phyloP scores from a whole-genome alignment of 805 yeast species.

The Candida ipomoeae region DNA sequence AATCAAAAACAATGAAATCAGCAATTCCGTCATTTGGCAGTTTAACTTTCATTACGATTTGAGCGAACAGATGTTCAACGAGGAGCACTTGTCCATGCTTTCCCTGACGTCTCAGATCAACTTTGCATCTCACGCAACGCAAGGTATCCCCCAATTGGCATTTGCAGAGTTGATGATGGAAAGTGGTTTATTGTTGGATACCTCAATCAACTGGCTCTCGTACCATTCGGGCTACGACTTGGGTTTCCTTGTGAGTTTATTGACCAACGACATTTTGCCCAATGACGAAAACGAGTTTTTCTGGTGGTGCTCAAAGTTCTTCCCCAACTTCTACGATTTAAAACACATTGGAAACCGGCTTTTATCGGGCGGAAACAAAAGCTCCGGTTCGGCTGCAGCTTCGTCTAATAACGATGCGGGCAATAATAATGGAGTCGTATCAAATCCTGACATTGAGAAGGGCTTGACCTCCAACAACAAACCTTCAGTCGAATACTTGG shows the following conservation, averaged over 20 bases:
- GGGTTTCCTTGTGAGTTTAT: constrained; percentile 77
- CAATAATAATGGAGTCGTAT: not conserved
- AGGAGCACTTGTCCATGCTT: constrained; percentile 76
- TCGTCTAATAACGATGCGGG: constrained; percentile 5
- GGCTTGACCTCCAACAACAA: constrained; percentile 22
- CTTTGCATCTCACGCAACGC: constrained; percentile 64
- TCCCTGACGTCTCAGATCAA: constrained; percentile 76
- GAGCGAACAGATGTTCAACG: constrained; percentile 75
- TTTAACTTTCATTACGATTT: constrained; percentile 85
- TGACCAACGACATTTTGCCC: constrained; percentile 76
- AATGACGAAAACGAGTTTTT: constrained; percentile 73
- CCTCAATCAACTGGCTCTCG: constrained; percentile 77
- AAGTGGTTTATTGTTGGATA: constrained; percentile 77
- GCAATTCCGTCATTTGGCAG: constrained; percentile 86
- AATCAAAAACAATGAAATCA: constrained; percentile 39
- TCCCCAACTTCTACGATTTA: constrained; percentile 82
- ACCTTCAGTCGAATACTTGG: constrained; percentile 56
- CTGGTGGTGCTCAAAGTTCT: constrained; percentile 63
- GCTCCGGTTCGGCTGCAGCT: constrained; percentile 4
- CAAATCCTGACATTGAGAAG: constrained; percentile 7
- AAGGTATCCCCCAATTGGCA: constrained; percentile 73
- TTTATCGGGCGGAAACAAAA: constrained; percentile 16
- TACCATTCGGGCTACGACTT: constrained; percentile 93
- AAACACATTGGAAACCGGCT: constrained; percentile 48
- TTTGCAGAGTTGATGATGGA: constrained; percentile 83